Percentiles rank a stretch among this genome's conserved stretches.
Conservation (phyloP, 2,329 filamentous ascomycete species). For the Fusarium graminum region DNA sequence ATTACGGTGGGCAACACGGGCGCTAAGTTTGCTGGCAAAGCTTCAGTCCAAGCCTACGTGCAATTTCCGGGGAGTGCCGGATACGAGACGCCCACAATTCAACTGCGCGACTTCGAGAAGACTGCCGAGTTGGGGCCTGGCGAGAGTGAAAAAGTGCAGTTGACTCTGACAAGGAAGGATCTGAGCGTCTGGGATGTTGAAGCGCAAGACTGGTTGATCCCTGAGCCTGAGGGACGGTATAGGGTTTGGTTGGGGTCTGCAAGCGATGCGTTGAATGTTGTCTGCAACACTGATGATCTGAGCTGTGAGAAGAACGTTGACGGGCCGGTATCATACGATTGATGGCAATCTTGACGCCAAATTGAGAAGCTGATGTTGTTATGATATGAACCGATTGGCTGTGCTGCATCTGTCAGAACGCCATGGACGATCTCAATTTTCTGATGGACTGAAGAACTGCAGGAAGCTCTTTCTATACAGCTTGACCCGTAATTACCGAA, state of each 20-base stretch:
- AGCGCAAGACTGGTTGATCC: conserved; percentile 75
- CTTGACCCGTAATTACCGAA: conserved; percentile 9
- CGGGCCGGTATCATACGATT: conserved; percentile 37
- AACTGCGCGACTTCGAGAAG: conserved; percentile 82
- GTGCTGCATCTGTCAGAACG: conserved; percentile 8
- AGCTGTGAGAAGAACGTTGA: conserved; percentile 45
- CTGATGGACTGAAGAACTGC: background rate
- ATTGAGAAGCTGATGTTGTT: background rate
- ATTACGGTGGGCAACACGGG: conserved; percentile 68
- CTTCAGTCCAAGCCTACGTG: conserved; percentile 62
- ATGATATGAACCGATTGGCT: background rate
- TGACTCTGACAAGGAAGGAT: conserved; percentile 75
- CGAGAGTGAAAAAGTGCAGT: conserved; percentile 64
- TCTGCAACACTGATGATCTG: conserved; percentile 51
- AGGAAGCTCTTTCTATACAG: background rate
- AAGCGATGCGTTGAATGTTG: conserved; percentile 52
- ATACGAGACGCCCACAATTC: conserved; percentile 74
- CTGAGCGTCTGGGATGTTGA: conserved; percentile 79
- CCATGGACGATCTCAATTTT: conserved; percentile 18
- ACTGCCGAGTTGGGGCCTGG: conserved; percentile 66
- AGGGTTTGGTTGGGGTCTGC: conserved; percentile 57
- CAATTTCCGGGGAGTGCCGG: conserved; percentile 55
- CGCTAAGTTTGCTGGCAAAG: conserved; percentile 57
- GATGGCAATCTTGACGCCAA: background rate
- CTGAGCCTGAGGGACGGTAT: conserved; percentile 54